Evolutionary conservation across 257 asterid genomes (phyloP).

Genomic region (Solanum virginianum): DNA sequence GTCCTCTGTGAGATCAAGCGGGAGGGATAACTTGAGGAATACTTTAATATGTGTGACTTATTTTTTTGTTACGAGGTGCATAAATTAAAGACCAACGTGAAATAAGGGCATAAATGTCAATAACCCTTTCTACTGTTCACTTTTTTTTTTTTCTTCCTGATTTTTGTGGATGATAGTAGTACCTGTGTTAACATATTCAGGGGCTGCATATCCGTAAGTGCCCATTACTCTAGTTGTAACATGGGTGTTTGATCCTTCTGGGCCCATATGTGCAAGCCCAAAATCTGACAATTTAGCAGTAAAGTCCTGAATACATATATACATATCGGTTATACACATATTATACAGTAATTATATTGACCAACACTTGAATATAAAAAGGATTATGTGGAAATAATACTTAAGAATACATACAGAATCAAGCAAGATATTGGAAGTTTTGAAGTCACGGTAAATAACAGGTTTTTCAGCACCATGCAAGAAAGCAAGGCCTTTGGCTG

Average conservation of each 20-base stretch:
- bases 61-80: background rate
- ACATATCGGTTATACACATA: background rate
- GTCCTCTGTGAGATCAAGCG: too few species aligned
- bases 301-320: conserved; percentile 35
- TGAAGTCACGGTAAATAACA: conserved; percentile 84
- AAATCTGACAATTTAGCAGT: conserved; percentile 85
- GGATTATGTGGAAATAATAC: background rate
- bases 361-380: background rate
- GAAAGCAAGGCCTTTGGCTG: conserved; percentile 90
- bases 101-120: background rate
- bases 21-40: too few species aligned
- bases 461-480: conserved; percentile 78
- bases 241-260: conserved; percentile 89
- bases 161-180: background rate
- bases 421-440: conserved; percentile 66
- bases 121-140: background rate
- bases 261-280: conserved; percentile 93
- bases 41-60: too few species aligned
- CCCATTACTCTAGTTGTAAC: conserved; percentile 95
- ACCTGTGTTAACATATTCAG: conserved; percentile 93
- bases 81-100: background rate
- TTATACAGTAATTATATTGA: background rate
- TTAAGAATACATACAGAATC: conserved; percentile 46
- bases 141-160: too few species aligned
- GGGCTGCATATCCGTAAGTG: conserved; percentile 93